A percentile compares a stretch with the other conserved stretches of the same genome.
These are phyloP conservation scores for Coffea canephora DNA, from an alignment of 257 asterid species.

Conservation along the genomic window DNA sequence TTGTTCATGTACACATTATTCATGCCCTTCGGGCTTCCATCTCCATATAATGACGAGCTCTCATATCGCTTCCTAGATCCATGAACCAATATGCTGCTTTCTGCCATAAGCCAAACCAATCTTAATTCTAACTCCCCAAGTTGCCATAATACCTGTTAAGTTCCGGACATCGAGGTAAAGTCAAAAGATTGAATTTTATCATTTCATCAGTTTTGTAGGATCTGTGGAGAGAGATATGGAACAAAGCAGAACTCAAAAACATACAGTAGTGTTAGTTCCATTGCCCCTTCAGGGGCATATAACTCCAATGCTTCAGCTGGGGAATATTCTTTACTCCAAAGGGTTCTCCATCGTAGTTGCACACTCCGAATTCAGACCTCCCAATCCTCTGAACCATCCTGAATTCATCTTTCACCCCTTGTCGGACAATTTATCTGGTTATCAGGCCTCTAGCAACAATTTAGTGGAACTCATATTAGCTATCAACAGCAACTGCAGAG, in stretches of 20 bases:
- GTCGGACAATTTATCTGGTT: not conserved
- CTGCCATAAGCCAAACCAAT: slow-evolving; percentile 6
- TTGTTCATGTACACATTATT: too few species aligned
- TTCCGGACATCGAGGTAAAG: not conserved
- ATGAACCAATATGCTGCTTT: too few species aligned
- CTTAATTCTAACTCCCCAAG: slow-evolving; percentile 14
- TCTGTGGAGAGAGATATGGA: not conserved
- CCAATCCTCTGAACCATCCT: slow-evolving; percentile 15
- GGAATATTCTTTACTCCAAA: slow-evolving; percentile 12
- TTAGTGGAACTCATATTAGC: not conserved
- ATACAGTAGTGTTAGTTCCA: slow-evolving; percentile 22
- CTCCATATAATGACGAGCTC: too few species aligned
- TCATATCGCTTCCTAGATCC: too few species aligned
- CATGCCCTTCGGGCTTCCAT: too few species aligned
- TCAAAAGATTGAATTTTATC: too few species aligned
- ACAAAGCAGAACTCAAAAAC: not conserved
- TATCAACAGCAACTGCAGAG: slow-evolving; percentile 28
- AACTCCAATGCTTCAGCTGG: slow-evolving; percentile 31
- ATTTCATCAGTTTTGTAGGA: not conserved
- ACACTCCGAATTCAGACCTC: too few species aligned
- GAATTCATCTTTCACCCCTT: slow-evolving; percentile 14
- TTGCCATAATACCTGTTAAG: too few species aligned
- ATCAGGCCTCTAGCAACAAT: not conserved
- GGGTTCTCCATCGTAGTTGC: slow-evolving; percentile 14
- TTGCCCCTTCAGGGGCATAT: slow-evolving; percentile 18